Percentiles rank a stretch among this genome's conserved stretches.
Evolutionary conservation across 306 rosid genomes (phyloP).

Genomic region (Trifolium fragiferum): DNA sequence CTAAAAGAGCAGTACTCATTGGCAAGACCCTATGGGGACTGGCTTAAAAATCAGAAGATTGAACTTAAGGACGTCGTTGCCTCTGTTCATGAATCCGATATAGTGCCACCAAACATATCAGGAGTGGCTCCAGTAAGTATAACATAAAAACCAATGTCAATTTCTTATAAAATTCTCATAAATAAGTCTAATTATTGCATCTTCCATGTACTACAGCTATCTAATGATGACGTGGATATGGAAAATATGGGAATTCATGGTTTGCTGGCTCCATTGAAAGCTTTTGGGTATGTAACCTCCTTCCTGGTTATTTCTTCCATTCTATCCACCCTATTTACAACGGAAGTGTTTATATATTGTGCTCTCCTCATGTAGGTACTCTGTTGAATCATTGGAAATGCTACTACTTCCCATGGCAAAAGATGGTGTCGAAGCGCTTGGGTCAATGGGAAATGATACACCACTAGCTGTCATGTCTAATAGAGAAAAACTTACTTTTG

Average conservation of each 20-base stretch:
- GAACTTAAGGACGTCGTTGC: constrained; percentile 76
- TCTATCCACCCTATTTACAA: constrained; percentile 28
- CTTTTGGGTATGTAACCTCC: constrained; percentile 74
- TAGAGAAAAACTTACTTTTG: constrained; percentile 88
- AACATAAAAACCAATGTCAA: constrained; percentile 4
- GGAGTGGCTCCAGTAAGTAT: constrained; percentile 80
- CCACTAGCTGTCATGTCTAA: constrained; percentile 96
- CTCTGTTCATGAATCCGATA: constrained; percentile 73
- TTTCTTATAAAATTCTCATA: constrained; percentile 7
- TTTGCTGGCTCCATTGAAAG: constrained; percentile 81
- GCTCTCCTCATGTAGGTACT: constrained; percentile 63
- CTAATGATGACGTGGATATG: constrained; percentile 66
- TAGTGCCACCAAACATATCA: constrained; percentile 68
- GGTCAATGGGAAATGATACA: constrained; percentile 98
- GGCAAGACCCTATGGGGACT: constrained; percentile 87
- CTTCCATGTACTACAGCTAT: constrained; percentile 56
- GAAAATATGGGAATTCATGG: constrained; percentile 85
- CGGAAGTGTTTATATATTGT: constrained; percentile 33
- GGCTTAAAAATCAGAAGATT: constrained; percentile 93
- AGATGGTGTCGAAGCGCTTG: constrained; percentile 95
- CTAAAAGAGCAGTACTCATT: constrained; percentile 87
- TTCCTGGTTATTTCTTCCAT: constrained; percentile 28
- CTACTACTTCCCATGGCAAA: constrained; percentile 99
- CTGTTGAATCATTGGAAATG: constrained; percentile 91
- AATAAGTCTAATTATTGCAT: constrained; percentile 31